Evolutionary conservation across 192 early-diverging fungal species (phyloP), one percentile per base, ranked within the genome.

Genomic region (Coemansia sp.): DNA sequence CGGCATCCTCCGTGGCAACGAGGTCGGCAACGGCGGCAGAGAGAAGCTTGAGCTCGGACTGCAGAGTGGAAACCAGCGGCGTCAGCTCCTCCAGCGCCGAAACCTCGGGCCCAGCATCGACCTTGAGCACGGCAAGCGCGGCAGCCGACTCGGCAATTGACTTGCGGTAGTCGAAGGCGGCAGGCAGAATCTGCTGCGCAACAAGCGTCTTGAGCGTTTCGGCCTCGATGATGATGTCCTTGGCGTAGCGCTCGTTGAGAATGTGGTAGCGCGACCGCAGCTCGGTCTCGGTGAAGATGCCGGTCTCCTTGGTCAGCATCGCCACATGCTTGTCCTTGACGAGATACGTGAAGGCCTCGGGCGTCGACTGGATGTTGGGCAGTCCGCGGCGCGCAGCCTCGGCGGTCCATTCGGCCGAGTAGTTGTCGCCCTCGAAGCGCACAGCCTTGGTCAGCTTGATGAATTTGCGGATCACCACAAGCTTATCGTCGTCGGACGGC

Each of bases 391-490:
- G 89, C 74, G 88, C 93, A 41, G 97, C 97, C 87, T 98, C 97
- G 20, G 84, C 70, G 38, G 89, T 87, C 97, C 97, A 99, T 58
- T 89, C 92, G 48, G 93, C 91, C 50, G 95, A 94, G 88, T 99
- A 99, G 84, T 93, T 93, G 88, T 99, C 95, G 71, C 93, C 95
- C 84, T 99, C 97, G 75, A 99, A 99, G 76, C 95, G 89, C 71
- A 99, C 86, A 70, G 77, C 68, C 88, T 88, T 79, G 37, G 69
- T 88, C 74, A 76, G 63, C 39, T 44, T 65, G 71, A 95, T 94
- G 78, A 87, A 96, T 72, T 91, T 73, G 67, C 90, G 91, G 79
- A 99, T 93, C 25, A 99, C 93, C 1, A 70, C 75, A 58, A 98
- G 84, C 83, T 94, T 91, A 85, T 99, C 97, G 40, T 96, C 94